Percentiles rank a stretch among this genome's conserved stretches.
Evolutionary conservation across 106 monocot genomes (phyloP).

Genomic region (Acorus calamus): DNA sequence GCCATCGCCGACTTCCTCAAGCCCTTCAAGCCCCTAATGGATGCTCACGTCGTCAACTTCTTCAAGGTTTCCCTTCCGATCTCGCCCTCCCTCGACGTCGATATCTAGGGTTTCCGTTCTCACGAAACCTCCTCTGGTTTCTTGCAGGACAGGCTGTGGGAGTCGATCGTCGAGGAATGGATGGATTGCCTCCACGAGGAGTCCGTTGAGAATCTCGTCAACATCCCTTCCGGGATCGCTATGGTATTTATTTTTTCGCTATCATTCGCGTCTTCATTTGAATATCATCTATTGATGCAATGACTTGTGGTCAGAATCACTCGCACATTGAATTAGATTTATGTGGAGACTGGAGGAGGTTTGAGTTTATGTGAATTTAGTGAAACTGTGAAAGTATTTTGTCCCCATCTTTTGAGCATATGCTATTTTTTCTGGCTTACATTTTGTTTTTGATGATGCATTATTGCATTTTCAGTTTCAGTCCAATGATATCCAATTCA

Average conservation of each 20-base stretch:
- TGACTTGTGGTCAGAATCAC: no score
- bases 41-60: slow-evolving; percentile 94
- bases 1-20: slow-evolving; percentile 59
- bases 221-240: slow-evolving; percentile 54
- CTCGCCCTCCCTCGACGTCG: background rate
- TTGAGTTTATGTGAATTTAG: no score
- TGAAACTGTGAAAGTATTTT: no score
- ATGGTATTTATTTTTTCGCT: slow-evolving; percentile 22
- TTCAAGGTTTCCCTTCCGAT: slow-evolving; percentile 44
- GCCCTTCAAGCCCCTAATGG: slow-evolving; percentile 43
- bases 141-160: slow-evolving; percentile 72
- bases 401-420: no score
- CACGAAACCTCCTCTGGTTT: background rate
- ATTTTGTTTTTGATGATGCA: no score
- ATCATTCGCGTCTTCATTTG: no score
- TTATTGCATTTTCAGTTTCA: no score
- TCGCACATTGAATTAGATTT: no score
- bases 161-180: slow-evolving; percentile 61
- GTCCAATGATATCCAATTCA: no score
- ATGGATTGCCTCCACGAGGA: slow-evolving; percentile 69
- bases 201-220: slow-evolving; percentile 51
- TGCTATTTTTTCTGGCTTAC: no score
- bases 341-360: no score
- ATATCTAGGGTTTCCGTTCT: background rate
- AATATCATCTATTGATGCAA: no score